These are phyloP conservation scores for Chrysanthemum lavandulifolium DNA, from an alignment of 129 eudicot genomes.

Conservation along the genomic window DNA sequence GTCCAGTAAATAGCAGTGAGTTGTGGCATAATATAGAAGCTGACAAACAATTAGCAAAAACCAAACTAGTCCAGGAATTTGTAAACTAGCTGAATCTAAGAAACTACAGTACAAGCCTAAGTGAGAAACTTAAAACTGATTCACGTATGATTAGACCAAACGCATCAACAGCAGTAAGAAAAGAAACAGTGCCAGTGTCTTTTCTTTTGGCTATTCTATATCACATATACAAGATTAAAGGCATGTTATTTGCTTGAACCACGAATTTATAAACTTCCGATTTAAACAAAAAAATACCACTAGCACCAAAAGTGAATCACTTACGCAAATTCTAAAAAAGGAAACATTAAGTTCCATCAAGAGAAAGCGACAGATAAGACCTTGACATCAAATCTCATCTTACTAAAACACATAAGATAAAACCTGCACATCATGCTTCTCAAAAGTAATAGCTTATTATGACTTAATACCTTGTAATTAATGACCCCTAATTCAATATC, in stretches of 20 bases:
- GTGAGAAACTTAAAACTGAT: neutral
- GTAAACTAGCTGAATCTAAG: neutral
- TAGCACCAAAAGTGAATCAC: constrained; percentile 5
- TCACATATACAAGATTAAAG: constrained; percentile 3
- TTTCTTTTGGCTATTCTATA: neutral
- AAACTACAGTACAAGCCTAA: neutral
- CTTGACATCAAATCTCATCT: constrained; percentile 26
- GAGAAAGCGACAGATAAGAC: constrained; percentile 21
- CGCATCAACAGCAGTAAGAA: neutral
- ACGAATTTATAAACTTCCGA: constrained; percentile 12
- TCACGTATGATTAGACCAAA: neutral
- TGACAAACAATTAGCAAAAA: no score
- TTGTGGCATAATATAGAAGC: no score
- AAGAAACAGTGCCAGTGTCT: neutral
- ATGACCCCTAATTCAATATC: constrained; percentile 2
- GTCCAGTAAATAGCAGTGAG: no score
- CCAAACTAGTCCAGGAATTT: no score
- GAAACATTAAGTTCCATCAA: constrained; percentile 18
- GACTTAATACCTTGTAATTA: constrained; percentile 19
- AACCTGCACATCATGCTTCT: constrained; percentile 16
- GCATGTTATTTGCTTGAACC: constrained; percentile 16
- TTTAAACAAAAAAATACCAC: constrained; percentile 6
- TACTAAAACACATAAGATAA: constrained; percentile 25
- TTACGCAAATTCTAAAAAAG: constrained; percentile 18
- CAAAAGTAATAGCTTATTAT: constrained; percentile 20